These are phyloP conservation scores for Nemania bipapillata DNA, from an alignment of 2,329 filamentous ascomycete genomes.

Conservation along the genomic window DNA sequence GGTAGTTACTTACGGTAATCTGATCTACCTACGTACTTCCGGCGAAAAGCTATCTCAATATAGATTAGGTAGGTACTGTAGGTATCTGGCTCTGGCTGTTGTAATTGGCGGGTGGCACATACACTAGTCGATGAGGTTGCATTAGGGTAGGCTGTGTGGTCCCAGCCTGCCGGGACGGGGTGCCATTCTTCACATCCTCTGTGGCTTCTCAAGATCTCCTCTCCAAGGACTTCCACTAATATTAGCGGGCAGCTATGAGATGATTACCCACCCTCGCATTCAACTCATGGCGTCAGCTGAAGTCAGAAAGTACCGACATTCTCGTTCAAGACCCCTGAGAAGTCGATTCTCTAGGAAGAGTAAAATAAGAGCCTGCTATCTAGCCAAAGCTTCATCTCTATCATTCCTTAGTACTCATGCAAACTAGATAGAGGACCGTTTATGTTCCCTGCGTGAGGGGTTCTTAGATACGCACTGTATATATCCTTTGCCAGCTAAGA, in stretches of 20 bases:
- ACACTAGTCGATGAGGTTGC: slow-evolving; percentile 34
- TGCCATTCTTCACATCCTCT: slow-evolving; percentile 39
- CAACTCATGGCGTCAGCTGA: slow-evolving; percentile 17
- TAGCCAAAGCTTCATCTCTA: neutral
- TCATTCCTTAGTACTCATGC: neutral
- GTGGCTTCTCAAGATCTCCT: slow-evolving; percentile 36
- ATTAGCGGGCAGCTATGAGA: slow-evolving; percentile 29
- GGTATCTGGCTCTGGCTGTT: neutral
- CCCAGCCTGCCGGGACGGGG: slow-evolving; percentile 39
- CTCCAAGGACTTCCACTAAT: slow-evolving; percentile 4
- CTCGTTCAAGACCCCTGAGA: slow-evolving; percentile 12
- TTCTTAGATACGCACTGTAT: too few species aligned
- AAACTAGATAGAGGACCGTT: neutral
- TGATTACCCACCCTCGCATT: slow-evolving; percentile 9
- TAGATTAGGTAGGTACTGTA: too few species aligned
- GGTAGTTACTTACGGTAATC: neutral
- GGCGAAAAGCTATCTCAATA: slow-evolving; percentile 2
- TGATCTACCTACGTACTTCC: slow-evolving; percentile 5
- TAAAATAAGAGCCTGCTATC: neutral
- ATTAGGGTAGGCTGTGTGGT: slow-evolving; percentile 45
- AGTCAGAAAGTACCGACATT: slow-evolving; percentile 12
- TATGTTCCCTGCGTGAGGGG: too few species aligned
- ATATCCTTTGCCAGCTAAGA: too few species aligned
- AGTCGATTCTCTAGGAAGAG: neutral
- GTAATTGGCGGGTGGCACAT: slow-evolving; percentile 9